A percentile compares a stretch with the other conserved stretches of the same genome.
phyloP scores from a whole-genome alignment of 2,329 filamentous ascomycete genomes.

The Microdochium bolleyi region DNA sequence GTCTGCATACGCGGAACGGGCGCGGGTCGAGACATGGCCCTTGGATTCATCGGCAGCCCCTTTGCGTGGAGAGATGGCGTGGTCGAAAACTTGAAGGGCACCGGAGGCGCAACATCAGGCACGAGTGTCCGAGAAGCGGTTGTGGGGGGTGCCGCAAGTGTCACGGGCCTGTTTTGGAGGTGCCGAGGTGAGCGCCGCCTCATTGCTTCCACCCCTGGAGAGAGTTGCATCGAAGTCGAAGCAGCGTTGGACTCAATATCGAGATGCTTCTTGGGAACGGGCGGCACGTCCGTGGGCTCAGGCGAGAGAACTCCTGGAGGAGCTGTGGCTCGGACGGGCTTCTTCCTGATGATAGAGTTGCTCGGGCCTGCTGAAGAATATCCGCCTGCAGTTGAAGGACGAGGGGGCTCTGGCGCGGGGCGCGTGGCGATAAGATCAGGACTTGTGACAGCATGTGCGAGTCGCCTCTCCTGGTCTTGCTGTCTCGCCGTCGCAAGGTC shows the following conservation, averaged over 20 bases:
- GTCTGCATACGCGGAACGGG: background rate
- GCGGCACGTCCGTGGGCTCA: slow-evolving; percentile 3
- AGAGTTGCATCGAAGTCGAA: slow-evolving; percentile 40
- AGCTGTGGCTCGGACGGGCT: background rate
- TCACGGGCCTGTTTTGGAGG: slow-evolving; percentile 6
- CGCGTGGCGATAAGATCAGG: background rate
- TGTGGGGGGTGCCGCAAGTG: slow-evolving; percentile 13
- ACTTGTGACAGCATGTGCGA: slow-evolving; percentile 1
- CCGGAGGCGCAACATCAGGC: background rate
- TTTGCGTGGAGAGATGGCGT: background rate
- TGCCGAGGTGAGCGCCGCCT: slow-evolving; percentile 43
- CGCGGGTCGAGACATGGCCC: background rate
- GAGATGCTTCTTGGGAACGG: slow-evolving; percentile 13
- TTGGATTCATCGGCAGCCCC: background rate
- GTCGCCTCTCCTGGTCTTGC: slow-evolving; percentile 36
- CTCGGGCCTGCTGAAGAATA: background rate
- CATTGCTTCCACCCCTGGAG: slow-evolving; percentile 40
- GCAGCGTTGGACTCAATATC: slow-evolving; percentile 24
- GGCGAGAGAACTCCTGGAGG: slow-evolving; percentile 2
- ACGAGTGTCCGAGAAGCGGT: background rate
- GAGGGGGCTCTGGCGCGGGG: background rate
- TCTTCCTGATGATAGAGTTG: background rate
- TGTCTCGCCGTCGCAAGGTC: slow-evolving; percentile 39
- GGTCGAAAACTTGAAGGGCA: background rate
- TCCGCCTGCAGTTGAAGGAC: background rate